These are phyloP conservation scores for Bacterosira constricta DNA, from an alignment of 108 stramenopile species.

Conservation along the genomic window DNA sequence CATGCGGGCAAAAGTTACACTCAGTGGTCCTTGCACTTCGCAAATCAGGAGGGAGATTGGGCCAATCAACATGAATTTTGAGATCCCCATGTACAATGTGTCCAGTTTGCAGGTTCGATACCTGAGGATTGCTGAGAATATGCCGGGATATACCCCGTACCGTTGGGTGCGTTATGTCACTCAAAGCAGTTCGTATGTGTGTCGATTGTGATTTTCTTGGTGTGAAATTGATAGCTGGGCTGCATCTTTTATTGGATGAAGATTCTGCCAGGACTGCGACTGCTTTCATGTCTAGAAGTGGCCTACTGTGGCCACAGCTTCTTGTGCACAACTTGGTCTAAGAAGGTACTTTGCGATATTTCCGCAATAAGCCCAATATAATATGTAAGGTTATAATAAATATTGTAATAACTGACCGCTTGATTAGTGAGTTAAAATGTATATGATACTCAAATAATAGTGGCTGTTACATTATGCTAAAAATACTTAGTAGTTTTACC, in stretches of 20 bases:
- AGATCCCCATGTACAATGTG: constrained; percentile 99
- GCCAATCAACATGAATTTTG: constrained; percentile 97
- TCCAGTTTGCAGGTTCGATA: constrained; percentile 97
- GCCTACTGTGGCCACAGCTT: background rate
- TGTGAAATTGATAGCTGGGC: background rate
- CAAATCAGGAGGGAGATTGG: constrained; percentile 92
- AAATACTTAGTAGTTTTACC: no score
- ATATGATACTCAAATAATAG: no score
- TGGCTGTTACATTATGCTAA: no score
- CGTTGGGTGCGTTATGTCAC: constrained; percentile 99
- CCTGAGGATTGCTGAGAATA: constrained; percentile 94
- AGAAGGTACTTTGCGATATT: no score
- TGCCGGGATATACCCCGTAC: constrained; percentile 97
- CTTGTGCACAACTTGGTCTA: no score
- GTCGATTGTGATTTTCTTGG: constrained; percentile 72
- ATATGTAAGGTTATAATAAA: no score
- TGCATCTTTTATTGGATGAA: background rate
- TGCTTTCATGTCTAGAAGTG: background rate
- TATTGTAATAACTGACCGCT: no score
- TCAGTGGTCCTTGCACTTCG: constrained; percentile 78
- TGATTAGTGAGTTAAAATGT: no score
- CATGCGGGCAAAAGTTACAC: constrained; percentile 85
- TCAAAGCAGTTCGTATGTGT: constrained; percentile 95
- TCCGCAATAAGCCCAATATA: no score
- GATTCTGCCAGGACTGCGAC: background rate